phyloP scores from a whole-genome alignment of 257 asterid genomes.

The Coffea eugenioides region DNA sequence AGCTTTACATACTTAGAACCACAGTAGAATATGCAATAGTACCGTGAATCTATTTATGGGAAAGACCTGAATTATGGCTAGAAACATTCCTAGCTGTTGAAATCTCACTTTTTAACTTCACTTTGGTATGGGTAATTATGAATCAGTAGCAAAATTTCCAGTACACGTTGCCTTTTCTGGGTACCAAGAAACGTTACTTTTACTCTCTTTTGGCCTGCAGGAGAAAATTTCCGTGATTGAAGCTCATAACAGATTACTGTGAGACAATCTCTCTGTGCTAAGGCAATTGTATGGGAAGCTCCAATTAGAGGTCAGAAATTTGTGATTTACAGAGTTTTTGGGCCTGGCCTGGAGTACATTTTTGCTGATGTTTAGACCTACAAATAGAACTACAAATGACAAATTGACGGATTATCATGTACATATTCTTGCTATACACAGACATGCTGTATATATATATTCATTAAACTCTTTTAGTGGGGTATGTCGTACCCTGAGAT shows the following conservation, averaged over 20 bases:
- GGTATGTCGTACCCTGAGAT: background rate
- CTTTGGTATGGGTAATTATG: background rate
- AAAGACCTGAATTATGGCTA: background rate
- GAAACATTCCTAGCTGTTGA: background rate
- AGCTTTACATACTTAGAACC: no score
- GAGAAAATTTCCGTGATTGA: constrained; percentile 61
- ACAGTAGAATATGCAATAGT: background rate
- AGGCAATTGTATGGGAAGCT: constrained; percentile 8
- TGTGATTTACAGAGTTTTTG: constrained; percentile 20
- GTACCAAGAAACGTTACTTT: no score
- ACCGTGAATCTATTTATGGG: background rate
- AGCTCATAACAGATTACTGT: constrained; percentile 36
- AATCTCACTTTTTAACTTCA: background rate
- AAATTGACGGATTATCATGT: background rate
- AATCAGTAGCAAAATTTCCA: background rate
- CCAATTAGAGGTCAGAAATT: constrained; percentile 11
- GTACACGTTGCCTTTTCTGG: background rate
- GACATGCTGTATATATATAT: constrained; percentile 9
- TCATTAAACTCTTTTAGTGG: constrained; percentile 6
- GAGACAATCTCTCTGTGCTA: background rate
- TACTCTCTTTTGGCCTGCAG: constrained; percentile 36
- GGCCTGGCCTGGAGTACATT: constrained; percentile 18
- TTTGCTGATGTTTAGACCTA: constrained; percentile 10
- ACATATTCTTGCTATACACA: background rate
- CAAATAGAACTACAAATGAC: background rate